Base-by-base conservation (phyloP, 139 green algal species). In the Tetratostichococcus sp. region DNA sequence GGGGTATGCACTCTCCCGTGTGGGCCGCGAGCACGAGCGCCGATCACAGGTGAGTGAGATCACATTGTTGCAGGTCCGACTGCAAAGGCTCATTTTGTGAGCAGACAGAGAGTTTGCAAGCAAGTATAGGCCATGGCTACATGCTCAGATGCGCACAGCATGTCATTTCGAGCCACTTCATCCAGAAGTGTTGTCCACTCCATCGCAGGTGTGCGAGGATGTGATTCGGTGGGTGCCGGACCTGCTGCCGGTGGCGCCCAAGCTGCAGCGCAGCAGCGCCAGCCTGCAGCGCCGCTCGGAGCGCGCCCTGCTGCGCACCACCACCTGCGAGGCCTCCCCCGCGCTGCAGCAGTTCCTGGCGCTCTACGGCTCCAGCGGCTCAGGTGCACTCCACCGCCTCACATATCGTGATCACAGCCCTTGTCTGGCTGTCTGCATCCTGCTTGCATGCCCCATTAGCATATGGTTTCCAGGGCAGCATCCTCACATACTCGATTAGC, bases 21-120 rank as follows among this genome's bases (percentile, higher is more conserved):
- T 75, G 25, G 84, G 84, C 6, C 34, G 80, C 28, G 84, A 89
- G 35, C 84, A 89, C 59, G 28, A 67, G 80, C 76, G 84, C 25
- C 71, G 70, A 35, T 73, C 69, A 23, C 72, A 85, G 71, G 42
- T 50, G 5, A 70, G n/a, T n/a, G n/a, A n/a, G n/a, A n/a, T n/a
- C n/a, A n/a, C n/a, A n/a, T n/a, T n/a, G 50, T 66, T 6, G 39
- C 39, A 50, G 11, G 39, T 50, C 6, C 39, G 11, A 50, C 39
- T 50, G 11, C n/a, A n/a, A n/a, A n/a, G n/a, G n/a, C n/a, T n/a
- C n/a, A n/a, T n/a, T n/a, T n/a, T n/a, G n/a, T n/a, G n/a, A n/a
- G n/a, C n/a, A n/a, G n/a, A n/a, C n/a, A n/a, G n/a, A n/a, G n/a
- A n/a, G n/a, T n/a, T n/a, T n/a, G n/a, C n/a, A n/a, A n/a, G n/a